These are phyloP conservation scores for Umbilicus rupestris DNA, from an alignment of 164 flowering plant genomes.

Conservation along the genomic window DNA sequence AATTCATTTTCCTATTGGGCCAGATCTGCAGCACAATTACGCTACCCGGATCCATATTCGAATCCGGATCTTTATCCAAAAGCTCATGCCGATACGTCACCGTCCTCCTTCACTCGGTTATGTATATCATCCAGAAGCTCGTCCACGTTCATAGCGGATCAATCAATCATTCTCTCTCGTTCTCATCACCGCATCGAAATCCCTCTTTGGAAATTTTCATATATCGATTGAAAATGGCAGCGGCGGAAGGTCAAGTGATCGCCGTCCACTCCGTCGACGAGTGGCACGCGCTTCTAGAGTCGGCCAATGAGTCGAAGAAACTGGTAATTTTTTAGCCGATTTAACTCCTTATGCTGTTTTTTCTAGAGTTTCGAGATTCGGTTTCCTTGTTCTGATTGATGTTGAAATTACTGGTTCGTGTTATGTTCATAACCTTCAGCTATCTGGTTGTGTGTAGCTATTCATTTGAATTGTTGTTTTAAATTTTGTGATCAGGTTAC, in stretches of 20 bases:
- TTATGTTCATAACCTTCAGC: not conserved
- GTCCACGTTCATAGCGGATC: not conserved
- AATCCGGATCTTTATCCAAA: too few relatives aligned
- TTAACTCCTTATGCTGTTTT: not conserved
- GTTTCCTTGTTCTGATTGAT: not conserved
- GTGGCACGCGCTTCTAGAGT: constrained; percentile 49
- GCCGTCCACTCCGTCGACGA: constrained; percentile 40
- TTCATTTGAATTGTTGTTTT: not conserved
- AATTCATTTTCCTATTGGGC: too few relatives aligned
- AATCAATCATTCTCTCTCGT: not conserved
- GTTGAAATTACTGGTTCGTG: not conserved
- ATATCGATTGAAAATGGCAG: constrained; percentile 28
- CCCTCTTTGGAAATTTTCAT: not conserved
- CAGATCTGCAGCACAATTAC: too few relatives aligned
- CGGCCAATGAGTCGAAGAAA: constrained; percentile 37
- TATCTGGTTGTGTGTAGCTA: not conserved
- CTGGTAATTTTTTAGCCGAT: constrained; percentile 28
- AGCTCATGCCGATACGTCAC: too few relatives aligned
- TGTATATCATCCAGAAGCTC: not conserved
- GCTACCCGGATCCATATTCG: too few relatives aligned
- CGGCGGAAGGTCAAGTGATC: constrained; percentile 53
- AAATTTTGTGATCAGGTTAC: not conserved
- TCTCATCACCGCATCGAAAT: too few relatives aligned
- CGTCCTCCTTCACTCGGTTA: not conserved
- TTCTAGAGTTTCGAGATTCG: not conserved